These are phyloP conservation scores for Diversispora eburnea DNA, from an alignment of 192 early-diverging fungal genomes.

Conservation along the genomic window DNA sequence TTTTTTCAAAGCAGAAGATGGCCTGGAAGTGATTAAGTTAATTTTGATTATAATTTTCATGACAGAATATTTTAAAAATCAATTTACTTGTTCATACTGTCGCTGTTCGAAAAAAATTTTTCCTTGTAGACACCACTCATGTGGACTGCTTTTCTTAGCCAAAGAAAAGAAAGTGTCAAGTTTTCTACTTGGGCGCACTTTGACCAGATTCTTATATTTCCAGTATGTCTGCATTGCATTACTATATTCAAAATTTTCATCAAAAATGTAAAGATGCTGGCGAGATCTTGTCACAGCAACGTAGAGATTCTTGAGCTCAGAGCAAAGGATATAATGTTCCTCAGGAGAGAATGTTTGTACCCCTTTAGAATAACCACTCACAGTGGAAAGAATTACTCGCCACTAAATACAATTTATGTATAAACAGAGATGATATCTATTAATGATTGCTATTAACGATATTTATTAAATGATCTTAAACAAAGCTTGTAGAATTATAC, in stretches of 20 bases:
- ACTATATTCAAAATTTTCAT: slow-evolving; percentile 1
- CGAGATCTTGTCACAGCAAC: slow-evolving; percentile 21
- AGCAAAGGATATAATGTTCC: background rate
- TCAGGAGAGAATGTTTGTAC: background rate
- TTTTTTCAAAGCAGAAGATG: slow-evolving; percentile 22
- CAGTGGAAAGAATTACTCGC: background rate
- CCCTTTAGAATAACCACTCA: background rate
- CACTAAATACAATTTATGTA: background rate
- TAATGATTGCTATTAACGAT: too few species aligned
- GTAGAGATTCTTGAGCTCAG: slow-evolving; percentile 1
- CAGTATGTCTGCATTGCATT: background rate
- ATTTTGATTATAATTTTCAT: background rate
- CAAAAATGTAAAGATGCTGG: slow-evolving; percentile 12
- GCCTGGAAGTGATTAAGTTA: slow-evolving; percentile 1
- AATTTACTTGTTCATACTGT: slow-evolving; percentile 6
- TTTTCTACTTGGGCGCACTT: background rate
- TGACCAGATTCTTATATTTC: background rate
- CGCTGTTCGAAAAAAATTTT: slow-evolving; percentile 5
- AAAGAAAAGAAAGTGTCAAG: background rate
- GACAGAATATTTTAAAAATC: background rate
- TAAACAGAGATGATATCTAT: too few species aligned
- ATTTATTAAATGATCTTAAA: background rate
- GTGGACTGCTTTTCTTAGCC: slow-evolving; percentile 13
- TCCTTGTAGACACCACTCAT: slow-evolving; percentile 20
- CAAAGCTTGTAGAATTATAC: background rate